phyloP scores from a whole-genome alignment of 2,329 filamentous ascomycete genomes.

The Epichloe gansuensis region DNA sequence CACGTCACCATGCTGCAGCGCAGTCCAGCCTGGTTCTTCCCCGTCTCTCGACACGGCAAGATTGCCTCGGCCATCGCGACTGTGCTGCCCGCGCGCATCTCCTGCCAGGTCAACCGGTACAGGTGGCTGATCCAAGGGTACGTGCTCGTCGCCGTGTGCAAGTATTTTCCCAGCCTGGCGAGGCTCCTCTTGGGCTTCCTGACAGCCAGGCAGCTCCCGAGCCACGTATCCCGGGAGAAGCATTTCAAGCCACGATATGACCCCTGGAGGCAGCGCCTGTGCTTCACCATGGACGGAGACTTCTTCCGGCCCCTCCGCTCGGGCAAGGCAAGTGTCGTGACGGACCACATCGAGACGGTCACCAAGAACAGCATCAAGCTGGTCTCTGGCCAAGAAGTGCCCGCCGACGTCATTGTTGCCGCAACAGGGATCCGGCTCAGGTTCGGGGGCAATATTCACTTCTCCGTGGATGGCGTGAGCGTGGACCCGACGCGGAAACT shows the following conservation, averaged over 20 bases:
- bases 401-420: conserved; percentile 50
- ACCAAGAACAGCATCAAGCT: conserved; percentile 31
- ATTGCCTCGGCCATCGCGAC: conserved; percentile 23
- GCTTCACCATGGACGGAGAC: conserved; percentile 36
- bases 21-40: conserved; percentile 49
- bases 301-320: conserved; percentile 29
- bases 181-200: conserved; percentile 28
- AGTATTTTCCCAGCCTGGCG: conserved; percentile 31
- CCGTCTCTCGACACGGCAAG: conserved; percentile 30
- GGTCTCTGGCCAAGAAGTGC: conserved; percentile 28
- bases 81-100: conserved; percentile 29
- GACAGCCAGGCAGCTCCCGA: conserved; percentile 34
- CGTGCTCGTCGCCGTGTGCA: conserved; percentile 33
- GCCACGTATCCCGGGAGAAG: conserved; percentile 32
- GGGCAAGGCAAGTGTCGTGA: conserved; percentile 28
- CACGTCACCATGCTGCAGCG: conserved; percentile 59
- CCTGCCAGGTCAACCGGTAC: conserved; percentile 32
- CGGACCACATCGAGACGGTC: conserved; percentile 31
- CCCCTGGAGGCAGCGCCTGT: conserved; percentile 58
- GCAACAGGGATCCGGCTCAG: conserved; percentile 48
- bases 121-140: conserved; percentile 32
- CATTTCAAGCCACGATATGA: conserved; percentile 43
- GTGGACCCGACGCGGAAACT: conserved; percentile 32
- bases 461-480: conserved; percentile 36
- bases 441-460: conserved; percentile 38